These are phyloP conservation scores for Apium graveolens DNA, from an alignment of 129 eudicot species.

Conservation along the genomic window DNA sequence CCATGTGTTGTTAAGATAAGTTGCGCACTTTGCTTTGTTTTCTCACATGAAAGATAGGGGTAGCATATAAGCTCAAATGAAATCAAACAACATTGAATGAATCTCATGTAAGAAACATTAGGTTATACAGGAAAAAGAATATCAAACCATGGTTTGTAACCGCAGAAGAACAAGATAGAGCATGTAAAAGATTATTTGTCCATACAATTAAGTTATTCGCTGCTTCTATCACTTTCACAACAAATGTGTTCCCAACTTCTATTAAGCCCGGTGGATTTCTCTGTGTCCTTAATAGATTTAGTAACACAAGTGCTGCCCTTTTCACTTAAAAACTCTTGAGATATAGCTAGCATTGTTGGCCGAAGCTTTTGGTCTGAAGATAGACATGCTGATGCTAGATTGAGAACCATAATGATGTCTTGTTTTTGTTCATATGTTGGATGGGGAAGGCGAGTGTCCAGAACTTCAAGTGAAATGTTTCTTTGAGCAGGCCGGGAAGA, in stretches of 20 bases:
- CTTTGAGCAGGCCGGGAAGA: not conserved
- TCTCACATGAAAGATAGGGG: too few relatives aligned
- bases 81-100: not conserved
- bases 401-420: not conserved
- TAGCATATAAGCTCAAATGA: too few relatives aligned
- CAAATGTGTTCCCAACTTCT: not conserved
- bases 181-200: not conserved
- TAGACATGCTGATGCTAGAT: not conserved
- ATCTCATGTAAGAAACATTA: too few relatives aligned
- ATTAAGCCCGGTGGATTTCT: not conserved
- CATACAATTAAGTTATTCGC: not conserved
- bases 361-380: constrained; percentile 3
- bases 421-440: constrained; percentile 3
- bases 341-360: constrained; percentile 3
- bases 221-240: not conserved
- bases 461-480: not conserved
- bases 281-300: not conserved
- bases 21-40: not conserved
- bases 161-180: not conserved
- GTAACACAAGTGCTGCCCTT: not conserved
- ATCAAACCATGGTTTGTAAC: not conserved
- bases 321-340: not conserved
- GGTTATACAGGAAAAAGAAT: not conserved
- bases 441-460: constrained; percentile 3
- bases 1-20: not conserved